These are phyloP conservation scores for Castanea sativa DNA, from an alignment of 306 rosid species.

Conservation along the genomic window DNA sequence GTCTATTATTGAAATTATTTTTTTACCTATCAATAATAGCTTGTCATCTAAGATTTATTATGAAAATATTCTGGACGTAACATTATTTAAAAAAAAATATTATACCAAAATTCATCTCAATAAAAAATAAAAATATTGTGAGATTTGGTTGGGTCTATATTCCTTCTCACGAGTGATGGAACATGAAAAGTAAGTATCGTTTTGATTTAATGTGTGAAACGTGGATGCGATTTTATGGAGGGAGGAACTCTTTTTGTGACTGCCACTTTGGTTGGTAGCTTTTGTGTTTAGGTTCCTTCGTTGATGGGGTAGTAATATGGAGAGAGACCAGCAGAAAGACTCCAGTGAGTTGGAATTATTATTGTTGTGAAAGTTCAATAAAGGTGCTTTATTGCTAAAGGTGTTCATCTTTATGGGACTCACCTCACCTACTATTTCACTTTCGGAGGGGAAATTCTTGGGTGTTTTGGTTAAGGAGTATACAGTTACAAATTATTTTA, in stretches of 20 bases:
- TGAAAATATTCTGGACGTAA: rapidly evolving
- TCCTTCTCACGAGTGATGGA: too few relatives aligned
- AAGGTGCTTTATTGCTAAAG: conserved; percentile 8
- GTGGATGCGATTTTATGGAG: neutral
- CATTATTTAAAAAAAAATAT: too few relatives aligned
- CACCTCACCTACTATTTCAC: neutral
- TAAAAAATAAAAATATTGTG: too few relatives aligned
- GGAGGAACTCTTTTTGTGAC: neutral
- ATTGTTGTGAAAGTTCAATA: neutral
- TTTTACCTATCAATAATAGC: rapidly evolving
- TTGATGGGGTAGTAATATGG: neutral
- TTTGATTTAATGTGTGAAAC: neutral
- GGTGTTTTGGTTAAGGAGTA: rapidly evolving
- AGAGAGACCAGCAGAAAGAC: neutral
- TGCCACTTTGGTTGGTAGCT: neutral
- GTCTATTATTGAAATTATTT: too few relatives aligned
- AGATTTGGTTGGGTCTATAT: rapidly evolving
- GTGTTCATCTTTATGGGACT: neutral
- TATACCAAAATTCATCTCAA: rapidly evolving
- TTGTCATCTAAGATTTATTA: rapidly evolving
- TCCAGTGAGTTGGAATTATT: too few relatives aligned
- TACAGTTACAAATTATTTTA: too few relatives aligned
- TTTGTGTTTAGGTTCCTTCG: neutral
- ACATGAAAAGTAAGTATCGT: too few relatives aligned
- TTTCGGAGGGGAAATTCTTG: neutral